Base-by-base conservation (phyloP, 2,329 filamentous ascomycete genomes). In the Aspergillus uvarum region DNA sequence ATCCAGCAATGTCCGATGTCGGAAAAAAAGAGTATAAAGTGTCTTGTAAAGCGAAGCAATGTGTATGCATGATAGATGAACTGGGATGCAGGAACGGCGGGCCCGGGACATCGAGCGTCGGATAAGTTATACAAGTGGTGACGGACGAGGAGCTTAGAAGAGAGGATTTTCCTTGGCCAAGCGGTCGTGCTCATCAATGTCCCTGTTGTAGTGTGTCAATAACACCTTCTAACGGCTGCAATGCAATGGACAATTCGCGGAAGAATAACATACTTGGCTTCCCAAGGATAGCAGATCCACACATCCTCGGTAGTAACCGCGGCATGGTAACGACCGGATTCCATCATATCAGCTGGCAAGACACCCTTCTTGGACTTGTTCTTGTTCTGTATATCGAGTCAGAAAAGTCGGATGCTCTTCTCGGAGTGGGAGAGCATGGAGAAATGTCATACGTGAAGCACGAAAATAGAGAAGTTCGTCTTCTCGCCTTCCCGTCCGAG, bases 251-350 rank as follows among this genome's bases (percentile, higher is more conserved):
- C 10, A 31, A n/a, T 44, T 16, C 11, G 19, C 16, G 24, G 29
- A 19, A 19, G 6, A 11, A 47, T 21, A 31, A 80, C 83, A 58
- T 80, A 86, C 83, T 80, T 89, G 48, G 95, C 95, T 81, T 98
- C 95, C 95, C 95, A 99, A 16, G 95, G 95, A 80, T 99, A 99
- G 84, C 92, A 96, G 76, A 98, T 98, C 95, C 95, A 99, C 66
- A 92, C 89, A 78, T 99, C 94, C n/a, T 85, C 86, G 32, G 96
- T 90, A 5, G 94, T 98, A 73, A 89, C 83, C 22, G 95, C 92
- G 22, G 95, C 95, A 67, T 90, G 78, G 79, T 99, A 99, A 70
- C 89, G 84, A 59, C 85, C 85, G 58, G 87, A 79, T 47, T 83
- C 79, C 65, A 94, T 82, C 85, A 98, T 92, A 42, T 92, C 87